These are phyloP conservation scores for Helicostylum pulchrum DNA, from an alignment of 192 early-diverging fungal species.

Conservation along the genomic window DNA sequence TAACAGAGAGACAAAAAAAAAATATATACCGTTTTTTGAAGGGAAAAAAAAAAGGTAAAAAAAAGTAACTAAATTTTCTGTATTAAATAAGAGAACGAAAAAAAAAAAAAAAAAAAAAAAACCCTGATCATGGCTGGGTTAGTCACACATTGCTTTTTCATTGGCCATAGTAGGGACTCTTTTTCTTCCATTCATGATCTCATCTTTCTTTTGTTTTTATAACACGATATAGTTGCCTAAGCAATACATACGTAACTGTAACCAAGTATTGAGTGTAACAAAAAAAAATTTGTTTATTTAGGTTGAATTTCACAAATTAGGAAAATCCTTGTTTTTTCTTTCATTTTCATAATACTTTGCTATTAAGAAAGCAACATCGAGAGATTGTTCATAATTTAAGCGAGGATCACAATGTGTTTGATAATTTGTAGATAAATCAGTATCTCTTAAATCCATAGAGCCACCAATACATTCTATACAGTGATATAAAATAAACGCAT, in stretches of 20 bases:
- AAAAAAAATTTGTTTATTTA: background rate
- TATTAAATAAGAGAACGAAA: too few species aligned
- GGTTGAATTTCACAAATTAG: constrained; percentile 12
- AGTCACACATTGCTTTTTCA: too few species aligned
- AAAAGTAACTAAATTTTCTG: too few species aligned
- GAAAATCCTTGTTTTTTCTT: constrained; percentile 34
- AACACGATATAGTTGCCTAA: too few species aligned
- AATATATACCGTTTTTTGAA: background rate
- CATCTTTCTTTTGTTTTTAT: too few species aligned
- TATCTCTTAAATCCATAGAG: constrained; percentile 89
- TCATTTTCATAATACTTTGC: constrained; percentile 79
- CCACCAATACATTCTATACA: constrained; percentile 87
- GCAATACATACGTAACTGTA: too few species aligned
- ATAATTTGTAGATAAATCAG: constrained; percentile 85
- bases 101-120: too few species aligned
- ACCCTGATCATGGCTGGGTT: too few species aligned
- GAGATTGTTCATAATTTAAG: constrained; percentile 94
- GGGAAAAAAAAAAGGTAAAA: too few species aligned
- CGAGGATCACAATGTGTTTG: constrained; percentile 96
- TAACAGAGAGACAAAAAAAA: background rate
- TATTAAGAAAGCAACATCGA: constrained; percentile 96
- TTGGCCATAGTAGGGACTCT: too few species aligned
- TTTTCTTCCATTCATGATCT: too few species aligned
- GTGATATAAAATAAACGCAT: background rate
- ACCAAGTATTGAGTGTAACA: too few species aligned